These are phyloP conservation scores for Mortierella hygrophila DNA, from an alignment of 192 early-diverging fungal species.

Conservation along the genomic window DNA sequence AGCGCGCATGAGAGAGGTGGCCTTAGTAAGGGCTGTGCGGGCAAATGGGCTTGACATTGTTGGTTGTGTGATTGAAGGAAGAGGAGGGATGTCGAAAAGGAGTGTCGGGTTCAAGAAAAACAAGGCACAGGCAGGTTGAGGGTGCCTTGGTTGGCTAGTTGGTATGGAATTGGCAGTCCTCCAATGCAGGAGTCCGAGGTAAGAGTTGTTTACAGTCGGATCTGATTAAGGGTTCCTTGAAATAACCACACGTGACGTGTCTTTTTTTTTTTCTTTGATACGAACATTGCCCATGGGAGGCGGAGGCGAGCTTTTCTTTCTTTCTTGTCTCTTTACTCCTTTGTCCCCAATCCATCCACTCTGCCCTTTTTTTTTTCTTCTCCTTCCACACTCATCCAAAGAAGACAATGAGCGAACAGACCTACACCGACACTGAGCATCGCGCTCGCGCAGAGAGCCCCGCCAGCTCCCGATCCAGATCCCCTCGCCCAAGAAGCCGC, in stretches of 20 bases:
- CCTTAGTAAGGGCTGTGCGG: conserved; percentile 31
- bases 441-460: conserved; percentile 39
- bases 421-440: conserved; percentile 42
- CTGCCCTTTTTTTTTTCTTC: neutral
- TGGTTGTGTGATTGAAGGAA: conserved; percentile 3
- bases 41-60: conserved; percentile 50
- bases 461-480: conserved; percentile 49
- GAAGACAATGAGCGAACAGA: conserved; percentile 46
- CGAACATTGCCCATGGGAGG: neutral
- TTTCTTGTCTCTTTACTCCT: neutral
- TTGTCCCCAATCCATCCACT: neutral
- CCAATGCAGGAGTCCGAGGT: neutral
- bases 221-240: conserved; percentile 7
- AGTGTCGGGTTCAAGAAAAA: neutral
- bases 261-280: neutral
- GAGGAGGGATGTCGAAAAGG: neutral
- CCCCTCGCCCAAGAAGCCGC: conserved; percentile 51
- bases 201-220: neutral
- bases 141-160: neutral
- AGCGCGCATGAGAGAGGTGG: conserved; percentile 43
- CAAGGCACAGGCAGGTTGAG: neutral
- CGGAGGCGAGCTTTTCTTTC: neutral
- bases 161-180: neutral
- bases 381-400: neutral
- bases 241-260: conserved; percentile 9